Evolutionary conservation across 2,329 filamentous ascomycete genomes (phyloP).

Genomic region (Aspergillus brunneoviolaceus): DNA sequence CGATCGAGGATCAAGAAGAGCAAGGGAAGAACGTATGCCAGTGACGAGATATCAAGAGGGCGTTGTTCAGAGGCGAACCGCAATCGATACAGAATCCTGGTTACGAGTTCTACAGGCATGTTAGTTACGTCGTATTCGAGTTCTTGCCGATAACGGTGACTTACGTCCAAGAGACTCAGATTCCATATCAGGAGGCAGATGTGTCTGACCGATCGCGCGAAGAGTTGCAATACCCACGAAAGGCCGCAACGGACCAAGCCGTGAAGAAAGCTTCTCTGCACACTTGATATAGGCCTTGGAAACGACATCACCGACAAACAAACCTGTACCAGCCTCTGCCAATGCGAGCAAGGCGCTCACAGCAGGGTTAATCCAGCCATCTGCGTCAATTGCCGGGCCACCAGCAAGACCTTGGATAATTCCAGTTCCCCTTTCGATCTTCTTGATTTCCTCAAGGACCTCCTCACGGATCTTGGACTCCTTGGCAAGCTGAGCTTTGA

Average conservation of each 20-base stretch:
- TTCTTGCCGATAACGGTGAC: constrained; percentile 11
- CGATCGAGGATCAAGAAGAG: constrained; percentile 74
- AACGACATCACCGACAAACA: constrained; percentile 77
- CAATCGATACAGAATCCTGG: constrained; percentile 83
- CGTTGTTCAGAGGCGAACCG: constrained; percentile 89
- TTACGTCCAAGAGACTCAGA: constrained; percentile 75
- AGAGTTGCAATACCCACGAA: constrained; percentile 89
- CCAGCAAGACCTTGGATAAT: constrained; percentile 79
- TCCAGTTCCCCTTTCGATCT: constrained; percentile 77
- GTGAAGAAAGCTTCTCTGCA: constrained; percentile 69
- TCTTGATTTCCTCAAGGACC: constrained; percentile 68
- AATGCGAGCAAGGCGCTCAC: constrained; percentile 72
- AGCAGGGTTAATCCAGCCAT: constrained; percentile 82
- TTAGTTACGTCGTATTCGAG: constrained; percentile 9
- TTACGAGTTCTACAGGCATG: constrained; percentile 60
- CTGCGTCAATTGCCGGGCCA: constrained; percentile 85
- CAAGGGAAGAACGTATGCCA: constrained; percentile 84
- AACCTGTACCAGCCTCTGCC: constrained; percentile 69
- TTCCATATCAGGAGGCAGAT: constrained; percentile 69
- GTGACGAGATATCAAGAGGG: constrained; percentile 84
- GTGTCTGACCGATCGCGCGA: constrained; percentile 70
- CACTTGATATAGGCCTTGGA: constrained; percentile 77
- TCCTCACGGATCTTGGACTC: constrained; percentile 74
- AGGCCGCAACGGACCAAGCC: constrained; percentile 72
- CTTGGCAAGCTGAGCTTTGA: constrained; percentile 86